These are phyloP conservation scores for Globisporangium rhizosaccharum DNA, from an alignment of 352 stramenopile genomes.

Conservation along the genomic window DNA sequence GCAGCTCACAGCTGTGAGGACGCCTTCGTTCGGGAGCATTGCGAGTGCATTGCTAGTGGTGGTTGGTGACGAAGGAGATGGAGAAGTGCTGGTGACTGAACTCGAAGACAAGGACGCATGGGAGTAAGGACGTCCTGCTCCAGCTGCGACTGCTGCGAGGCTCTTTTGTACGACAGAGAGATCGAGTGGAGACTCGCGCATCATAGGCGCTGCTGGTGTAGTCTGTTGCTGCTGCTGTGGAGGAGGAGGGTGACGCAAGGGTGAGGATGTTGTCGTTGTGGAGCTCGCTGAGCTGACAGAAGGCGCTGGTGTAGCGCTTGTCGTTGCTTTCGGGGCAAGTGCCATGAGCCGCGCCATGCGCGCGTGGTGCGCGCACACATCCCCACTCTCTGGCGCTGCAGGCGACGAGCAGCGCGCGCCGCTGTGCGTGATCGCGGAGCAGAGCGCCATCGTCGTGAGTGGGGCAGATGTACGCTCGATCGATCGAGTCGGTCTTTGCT, in stretches of 20 bases:
- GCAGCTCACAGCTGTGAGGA: conserved; percentile 32
- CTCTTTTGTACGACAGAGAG: background rate
- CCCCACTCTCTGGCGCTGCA: conserved; percentile 27
- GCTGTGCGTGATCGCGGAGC: conserved; percentile 55
- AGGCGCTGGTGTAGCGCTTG: background rate
- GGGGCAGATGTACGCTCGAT: no score
- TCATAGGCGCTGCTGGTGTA: background rate
- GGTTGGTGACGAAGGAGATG: conserved; percentile 1
- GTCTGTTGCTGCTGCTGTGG: background rate
- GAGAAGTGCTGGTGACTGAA: background rate
- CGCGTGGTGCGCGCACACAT: conserved; percentile 70
- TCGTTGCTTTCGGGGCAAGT: conserved; percentile 52
- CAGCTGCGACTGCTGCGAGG: background rate
- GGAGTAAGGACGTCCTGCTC: conserved; percentile 2
- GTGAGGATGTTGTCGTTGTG: background rate
- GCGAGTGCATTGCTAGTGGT: background rate
- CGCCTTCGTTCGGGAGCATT: conserved; percentile 36
- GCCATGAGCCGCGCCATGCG: conserved; percentile 78
- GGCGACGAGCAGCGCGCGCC: conserved; percentile 54
- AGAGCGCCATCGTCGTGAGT: conserved; percentile 13
- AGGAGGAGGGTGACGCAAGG: background rate
- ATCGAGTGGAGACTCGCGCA: background rate
- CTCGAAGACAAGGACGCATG: background rate
- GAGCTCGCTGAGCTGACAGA: background rate
- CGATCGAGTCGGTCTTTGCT: no score